Evolutionary conservation across 495 filamentous ascomycete species (phyloP), one percentile per base, ranked within the genome.

Genomic region (Aspergillus wentii): DNA sequence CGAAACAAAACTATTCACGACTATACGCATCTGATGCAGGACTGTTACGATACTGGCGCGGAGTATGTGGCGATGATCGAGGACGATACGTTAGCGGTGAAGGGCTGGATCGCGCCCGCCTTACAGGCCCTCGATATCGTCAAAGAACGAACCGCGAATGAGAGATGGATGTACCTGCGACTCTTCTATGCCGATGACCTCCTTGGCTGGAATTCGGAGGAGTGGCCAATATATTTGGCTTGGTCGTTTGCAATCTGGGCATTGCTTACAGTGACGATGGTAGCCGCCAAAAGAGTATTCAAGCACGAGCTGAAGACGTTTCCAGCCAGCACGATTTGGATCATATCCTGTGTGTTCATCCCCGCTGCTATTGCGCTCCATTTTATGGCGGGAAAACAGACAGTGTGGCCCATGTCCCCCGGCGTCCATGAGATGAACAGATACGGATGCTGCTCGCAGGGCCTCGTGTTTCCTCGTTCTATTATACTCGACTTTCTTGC

Each of bases 101-200:
- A 25, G 5, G 22, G 22, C n/a, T n/a, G n/a, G n/a, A n/a, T n/a
- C 22, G 22, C 11, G 11, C 22, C 22, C 22, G 22, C 22, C 22
- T 5, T 6, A 25, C 11, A 11, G 22, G 5, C 6, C 22, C 5
- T 25, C 22, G 22, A 25, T 6, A 25, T 25, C 6, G 5, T 5
- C 5, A 11, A 6, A 6, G 22, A 25, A 25, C 6, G 6, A 25
- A 25, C 11, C 11, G 5, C 11, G 5, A 25, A 25, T 25, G 5
- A 25, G 18, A 5, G 18, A 56, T 45, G 60, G 58, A 52, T 78
- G 0, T 80, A 78, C 42, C 60, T 81, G 2, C 71, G 76, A 2
- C 61, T 80, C 3, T 81, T 81, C 53, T 76, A 78, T 41, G 71
- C 68, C 5, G 72, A 78, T 44, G 52, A 63, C 14, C 61, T 68